Conservation (phyloP, 805 yeast species). For the Starmerella ratchasimensis region DNA sequence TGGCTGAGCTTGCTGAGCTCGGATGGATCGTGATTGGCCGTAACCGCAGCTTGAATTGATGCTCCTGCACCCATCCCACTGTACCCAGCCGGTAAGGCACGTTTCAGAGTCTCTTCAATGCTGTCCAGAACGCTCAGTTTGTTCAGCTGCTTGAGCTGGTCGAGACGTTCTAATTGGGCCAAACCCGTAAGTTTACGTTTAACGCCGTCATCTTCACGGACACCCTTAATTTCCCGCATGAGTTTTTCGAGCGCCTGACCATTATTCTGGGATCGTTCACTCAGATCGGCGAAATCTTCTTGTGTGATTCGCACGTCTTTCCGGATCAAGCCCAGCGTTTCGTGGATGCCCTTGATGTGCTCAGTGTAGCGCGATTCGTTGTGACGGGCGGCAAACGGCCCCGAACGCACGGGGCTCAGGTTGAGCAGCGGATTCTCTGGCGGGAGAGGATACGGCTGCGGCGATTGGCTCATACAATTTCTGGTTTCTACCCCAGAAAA, state of each 20-base stretch:
- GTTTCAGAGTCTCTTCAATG: conserved; percentile 8
- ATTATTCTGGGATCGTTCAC: conserved; percentile 28
- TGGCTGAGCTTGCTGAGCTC: neutral
- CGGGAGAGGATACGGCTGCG: conserved; percentile 21
- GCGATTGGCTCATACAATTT: conserved; percentile 3
- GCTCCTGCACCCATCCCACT: no score
- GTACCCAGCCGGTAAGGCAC: neutral
- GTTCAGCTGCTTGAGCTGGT: conserved; percentile 11
- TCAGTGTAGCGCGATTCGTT: conserved; percentile 11
- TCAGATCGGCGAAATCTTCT: conserved; percentile 26
- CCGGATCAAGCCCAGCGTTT: conserved; percentile 24
- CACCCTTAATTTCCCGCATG: conserved; percentile 21
- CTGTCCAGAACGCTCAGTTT: conserved; percentile 7
- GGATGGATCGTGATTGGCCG: neutral
- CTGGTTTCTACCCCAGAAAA: conserved; percentile 1
- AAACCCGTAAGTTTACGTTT: conserved; percentile 19
- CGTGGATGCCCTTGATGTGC: conserved; percentile 22
- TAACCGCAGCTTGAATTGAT: no score
- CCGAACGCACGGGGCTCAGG: conserved; percentile 19
- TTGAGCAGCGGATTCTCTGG: conserved; percentile 29
- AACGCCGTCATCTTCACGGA: conserved; percentile 20
- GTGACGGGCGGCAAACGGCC: conserved; percentile 18
- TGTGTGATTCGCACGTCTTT: conserved; percentile 25
- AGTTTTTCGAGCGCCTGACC: conserved; percentile 25
- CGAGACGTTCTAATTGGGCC: conserved; percentile 21